Evolutionary conservation across 495 filamentous ascomycete genomes (phyloP).

Genomic region (Xylaria grammica): DNA sequence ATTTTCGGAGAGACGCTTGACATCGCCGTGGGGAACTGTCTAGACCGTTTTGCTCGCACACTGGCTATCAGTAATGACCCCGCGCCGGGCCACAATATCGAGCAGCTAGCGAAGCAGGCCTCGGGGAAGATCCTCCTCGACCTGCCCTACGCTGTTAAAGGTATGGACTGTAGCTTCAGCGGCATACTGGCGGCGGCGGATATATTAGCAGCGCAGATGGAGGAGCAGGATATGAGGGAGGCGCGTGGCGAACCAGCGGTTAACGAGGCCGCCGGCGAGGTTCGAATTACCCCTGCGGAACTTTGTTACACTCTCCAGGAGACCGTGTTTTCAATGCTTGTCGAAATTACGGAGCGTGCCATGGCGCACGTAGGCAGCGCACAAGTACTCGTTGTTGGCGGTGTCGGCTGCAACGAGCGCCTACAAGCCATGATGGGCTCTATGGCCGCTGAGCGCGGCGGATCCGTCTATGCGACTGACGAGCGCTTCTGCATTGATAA

Average conservation of each 20-base stretch:
- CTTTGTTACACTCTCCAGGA: conserved; percentile 95
- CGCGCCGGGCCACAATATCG: conserved; percentile 96
- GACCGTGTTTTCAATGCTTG: conserved; percentile 93
- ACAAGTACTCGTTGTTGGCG: conserved; percentile 93
- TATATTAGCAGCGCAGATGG: conserved; percentile 69
- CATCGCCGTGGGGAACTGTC: conserved; percentile 96
- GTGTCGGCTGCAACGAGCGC: conserved; percentile 97
- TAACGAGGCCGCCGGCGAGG: conserved; percentile 21
- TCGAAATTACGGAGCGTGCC: conserved; percentile 96
- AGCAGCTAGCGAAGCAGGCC: conserved; percentile 86
- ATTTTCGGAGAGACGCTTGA: conserved; percentile 98
- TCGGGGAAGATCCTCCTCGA: conserved; percentile 70
- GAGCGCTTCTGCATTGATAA: conserved; percentile 99
- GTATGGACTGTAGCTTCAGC: conserved; percentile 96
- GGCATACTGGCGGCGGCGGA: conserved; percentile 88
- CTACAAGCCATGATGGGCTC: conserved; percentile 97
- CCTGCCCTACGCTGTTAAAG: conserved; percentile 94
- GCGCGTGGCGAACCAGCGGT: conserved; percentile 47
- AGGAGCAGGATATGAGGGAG: conserved; percentile 40
- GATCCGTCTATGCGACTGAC: conserved; percentile 91
- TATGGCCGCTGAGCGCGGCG: conserved; percentile 91
- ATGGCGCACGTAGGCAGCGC: conserved; percentile 95
- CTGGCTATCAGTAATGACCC: conserved; percentile 93
- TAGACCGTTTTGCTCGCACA: conserved; percentile 93
- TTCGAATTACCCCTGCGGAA: conserved; percentile 73